phyloP scores from a whole-genome alignment of 305 asterid species.

The Fraxinus xanthoxyloides region DNA sequence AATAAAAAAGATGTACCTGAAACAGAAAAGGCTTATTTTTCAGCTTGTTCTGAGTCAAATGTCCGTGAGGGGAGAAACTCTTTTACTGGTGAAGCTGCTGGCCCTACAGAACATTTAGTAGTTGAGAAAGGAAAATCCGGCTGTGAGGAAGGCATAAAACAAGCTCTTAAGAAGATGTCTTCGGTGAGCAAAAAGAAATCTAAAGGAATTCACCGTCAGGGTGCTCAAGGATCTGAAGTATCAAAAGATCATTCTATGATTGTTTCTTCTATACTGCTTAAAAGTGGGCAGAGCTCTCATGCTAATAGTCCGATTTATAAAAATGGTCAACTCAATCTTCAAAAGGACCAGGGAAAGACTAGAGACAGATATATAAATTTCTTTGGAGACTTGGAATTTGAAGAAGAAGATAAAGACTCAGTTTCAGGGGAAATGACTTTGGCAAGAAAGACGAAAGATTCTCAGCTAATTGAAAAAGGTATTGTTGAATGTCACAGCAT shows the following conservation, averaged over 20 bases:
- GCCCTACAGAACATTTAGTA: conserved; percentile 35
- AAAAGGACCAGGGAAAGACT: conserved; percentile 48
- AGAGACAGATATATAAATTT: conserved; percentile 35
- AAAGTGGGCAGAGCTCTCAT: conserved; percentile 49
- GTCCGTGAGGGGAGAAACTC: conserved; percentile 42
- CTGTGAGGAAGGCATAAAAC: conserved; percentile 41
- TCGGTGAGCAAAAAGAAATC: conserved; percentile 49
- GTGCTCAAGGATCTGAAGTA: conserved; percentile 31
- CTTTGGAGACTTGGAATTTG: conserved; percentile 49
- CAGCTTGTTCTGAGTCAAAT: conserved; percentile 41
- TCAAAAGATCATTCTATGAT: conserved; percentile 38
- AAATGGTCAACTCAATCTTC: conserved; percentile 42
- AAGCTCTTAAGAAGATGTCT: conserved; percentile 42
- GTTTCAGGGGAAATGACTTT: conserved; percentile 44
- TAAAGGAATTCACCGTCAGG: conserved; percentile 40
- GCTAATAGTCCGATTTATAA: conserved; percentile 32
- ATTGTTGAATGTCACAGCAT: conserved; percentile 37
- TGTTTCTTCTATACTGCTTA: conserved; percentile 46
- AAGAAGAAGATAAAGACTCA: conserved; percentile 49
- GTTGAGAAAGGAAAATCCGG: conserved; percentile 44
- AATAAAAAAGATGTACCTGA: conserved; percentile 37
- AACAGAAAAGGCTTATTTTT: conserved; percentile 37
- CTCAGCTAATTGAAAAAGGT: conserved; percentile 34
- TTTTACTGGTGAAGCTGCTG: conserved; percentile 31
- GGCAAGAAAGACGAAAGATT: conserved; percentile 33